phyloP scores from a whole-genome alignment of 202 grass and related monocot genomes.

The Bolboschoenoplectus hybrid region DNA sequence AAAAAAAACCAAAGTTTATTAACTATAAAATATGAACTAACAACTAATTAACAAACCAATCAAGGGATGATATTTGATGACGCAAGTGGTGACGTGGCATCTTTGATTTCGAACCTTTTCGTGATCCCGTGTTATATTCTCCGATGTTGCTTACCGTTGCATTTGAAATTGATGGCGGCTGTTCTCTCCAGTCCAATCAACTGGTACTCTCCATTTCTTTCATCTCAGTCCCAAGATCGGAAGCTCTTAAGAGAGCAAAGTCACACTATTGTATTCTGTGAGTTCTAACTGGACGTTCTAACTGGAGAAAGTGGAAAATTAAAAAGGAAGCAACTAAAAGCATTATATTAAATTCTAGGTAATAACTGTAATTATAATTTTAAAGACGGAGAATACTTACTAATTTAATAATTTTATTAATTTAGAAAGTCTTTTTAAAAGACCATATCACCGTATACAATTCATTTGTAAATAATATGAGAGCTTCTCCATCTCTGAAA shows the following conservation, averaged over 20 bases:
- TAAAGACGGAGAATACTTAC: no score
- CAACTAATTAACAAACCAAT: background rate
- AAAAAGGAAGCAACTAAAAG: no score
- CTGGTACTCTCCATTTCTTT: background rate
- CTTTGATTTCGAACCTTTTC: background rate
- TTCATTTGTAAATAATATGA: no score
- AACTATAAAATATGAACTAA: background rate
- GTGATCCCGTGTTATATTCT: background rate
- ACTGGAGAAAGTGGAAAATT: background rate
- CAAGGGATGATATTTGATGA: background rate
- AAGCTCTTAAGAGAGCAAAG: background rate
- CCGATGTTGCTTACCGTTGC: background rate
- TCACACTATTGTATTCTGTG: background rate
- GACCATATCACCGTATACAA: no score
- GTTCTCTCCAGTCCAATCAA: background rate
- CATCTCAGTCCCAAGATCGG: background rate
- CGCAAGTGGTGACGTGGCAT: background rate
- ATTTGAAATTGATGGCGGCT: background rate
- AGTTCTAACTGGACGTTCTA: background rate
- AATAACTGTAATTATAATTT: no score
- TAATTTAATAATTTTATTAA: no score
- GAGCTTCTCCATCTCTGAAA: no score
- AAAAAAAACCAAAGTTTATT: background rate
- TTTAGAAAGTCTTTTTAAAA: no score
- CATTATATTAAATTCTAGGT: no score